A percentile compares a stretch with the other conserved stretches of the same genome.
Conservation (phyloP, 345 rosid species). For the Camelina sativa region DNA sequence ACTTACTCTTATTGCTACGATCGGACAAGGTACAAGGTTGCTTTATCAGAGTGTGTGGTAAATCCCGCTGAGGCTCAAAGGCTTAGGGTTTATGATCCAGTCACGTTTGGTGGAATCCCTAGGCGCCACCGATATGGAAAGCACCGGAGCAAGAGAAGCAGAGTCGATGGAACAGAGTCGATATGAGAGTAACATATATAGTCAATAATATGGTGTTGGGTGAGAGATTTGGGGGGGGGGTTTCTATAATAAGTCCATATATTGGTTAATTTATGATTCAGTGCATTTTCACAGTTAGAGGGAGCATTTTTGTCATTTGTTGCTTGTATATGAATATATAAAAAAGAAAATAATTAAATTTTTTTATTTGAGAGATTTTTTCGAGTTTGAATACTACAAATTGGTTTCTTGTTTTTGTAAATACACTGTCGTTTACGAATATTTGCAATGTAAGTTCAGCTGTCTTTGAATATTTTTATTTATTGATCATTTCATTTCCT, state of each 20-base stretch:
- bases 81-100: slow-evolving; percentile 71
- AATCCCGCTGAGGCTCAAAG: slow-evolving; percentile 62
- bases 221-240: slow-evolving; percentile 14
- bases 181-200: slow-evolving; percentile 21
- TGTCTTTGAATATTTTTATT: background rate
- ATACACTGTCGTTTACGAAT: slow-evolving; percentile 19
- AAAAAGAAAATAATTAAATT: slow-evolving; percentile 15
- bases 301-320: slow-evolving; percentile 41
- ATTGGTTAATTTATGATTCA: slow-evolving; percentile 36
- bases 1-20: slow-evolving; percentile 97
- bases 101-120: slow-evolving; percentile 70
- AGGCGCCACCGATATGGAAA: slow-evolving; percentile 54
- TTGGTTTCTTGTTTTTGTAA: slow-evolving; percentile 20
- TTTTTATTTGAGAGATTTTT: slow-evolving; percentile 38
- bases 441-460: background rate
- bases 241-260: slow-evolving; percentile 45
- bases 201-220: slow-evolving; percentile 19
- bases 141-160: slow-evolving; percentile 48
- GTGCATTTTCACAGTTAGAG: slow-evolving; percentile 36
- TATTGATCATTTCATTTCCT: background rate
- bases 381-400: slow-evolving; percentile 14
- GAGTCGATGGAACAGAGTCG: slow-evolving; percentile 35
- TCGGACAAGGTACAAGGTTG: slow-evolving; percentile 64
- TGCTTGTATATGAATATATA: slow-evolving; percentile 42
- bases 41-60: slow-evolving; percentile 70